A percentile compares a stretch with the other conserved stretches of the same genome.
phyloP scores from a whole-genome alignment of 108 stramenopile species.

The Cyclotella baltica region DNA sequence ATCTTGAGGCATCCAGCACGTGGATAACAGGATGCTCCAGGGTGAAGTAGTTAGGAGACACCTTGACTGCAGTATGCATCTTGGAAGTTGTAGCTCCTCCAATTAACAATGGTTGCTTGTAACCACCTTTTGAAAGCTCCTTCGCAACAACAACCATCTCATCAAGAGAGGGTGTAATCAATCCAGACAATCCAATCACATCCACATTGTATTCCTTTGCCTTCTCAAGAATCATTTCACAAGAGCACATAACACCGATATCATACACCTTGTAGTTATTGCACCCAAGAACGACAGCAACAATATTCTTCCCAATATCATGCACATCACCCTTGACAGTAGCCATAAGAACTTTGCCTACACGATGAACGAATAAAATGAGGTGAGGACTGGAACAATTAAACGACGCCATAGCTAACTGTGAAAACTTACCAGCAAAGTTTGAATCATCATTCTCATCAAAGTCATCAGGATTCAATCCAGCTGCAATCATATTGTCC shows the following conservation, averaged over 20 bases:
- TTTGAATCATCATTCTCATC: constrained; percentile 89
- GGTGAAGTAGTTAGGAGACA: constrained; percentile 95
- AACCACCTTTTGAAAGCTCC: constrained; percentile 95
- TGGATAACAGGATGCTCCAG: constrained; percentile 97
- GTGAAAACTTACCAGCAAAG: constrained; percentile 67
- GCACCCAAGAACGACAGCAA: constrained; percentile 98
- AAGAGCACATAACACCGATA: constrained; percentile 98
- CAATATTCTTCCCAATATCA: constrained; percentile 99
- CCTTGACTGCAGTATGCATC: constrained; percentile 99
- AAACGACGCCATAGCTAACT: background rate
- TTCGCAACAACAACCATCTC: constrained; percentile 99
- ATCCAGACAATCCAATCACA: constrained; percentile 97
- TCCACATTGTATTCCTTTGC: constrained; percentile 96
- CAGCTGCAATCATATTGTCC: constrained; percentile 82
- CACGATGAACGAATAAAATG: constrained; percentile 20
- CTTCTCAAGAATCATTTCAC: constrained; percentile 94
- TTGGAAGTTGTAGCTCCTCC: constrained; percentile 99
- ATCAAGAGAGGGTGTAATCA: constrained; percentile 99
- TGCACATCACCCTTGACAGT: constrained; percentile 99
- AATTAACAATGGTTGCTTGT: constrained; percentile 96
- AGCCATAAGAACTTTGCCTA: constrained; percentile 97
- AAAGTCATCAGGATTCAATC: constrained; percentile 85
- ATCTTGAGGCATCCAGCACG: constrained; percentile 97
- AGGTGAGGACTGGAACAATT: constrained; percentile 1
- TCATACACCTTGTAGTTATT: constrained; percentile 99